These are phyloP conservation scores for Cladosporium halotolerans DNA, from an alignment of 2,329 filamentous ascomycete genomes.

Conservation along the genomic window DNA sequence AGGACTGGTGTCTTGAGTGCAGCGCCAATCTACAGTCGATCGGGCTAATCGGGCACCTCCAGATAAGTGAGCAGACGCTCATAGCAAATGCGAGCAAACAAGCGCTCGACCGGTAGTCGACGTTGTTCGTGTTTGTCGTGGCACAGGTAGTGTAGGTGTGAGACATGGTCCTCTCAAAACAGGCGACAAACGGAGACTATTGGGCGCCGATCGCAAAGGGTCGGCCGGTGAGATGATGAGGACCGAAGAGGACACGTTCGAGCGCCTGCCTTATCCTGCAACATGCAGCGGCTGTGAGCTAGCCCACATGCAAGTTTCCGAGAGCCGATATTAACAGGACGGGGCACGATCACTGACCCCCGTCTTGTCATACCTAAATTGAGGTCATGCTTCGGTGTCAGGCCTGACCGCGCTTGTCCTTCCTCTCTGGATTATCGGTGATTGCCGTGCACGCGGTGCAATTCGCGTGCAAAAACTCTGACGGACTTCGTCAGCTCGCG, in stretches of 20 bases:
- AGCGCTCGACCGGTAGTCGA: not conserved
- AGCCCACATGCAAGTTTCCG: conserved; percentile 8
- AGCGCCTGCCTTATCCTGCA: not conserved
- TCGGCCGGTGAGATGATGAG: not conserved
- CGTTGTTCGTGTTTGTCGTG: conserved; percentile 6
- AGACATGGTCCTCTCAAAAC: not conserved
- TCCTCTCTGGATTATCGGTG: too few species aligned
- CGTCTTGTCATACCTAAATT: not conserved
- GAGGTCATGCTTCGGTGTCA: not conserved
- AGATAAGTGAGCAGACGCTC: not conserved
- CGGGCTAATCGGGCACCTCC: not conserved
- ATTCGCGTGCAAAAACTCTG: too few species aligned
- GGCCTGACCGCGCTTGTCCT: too few species aligned
- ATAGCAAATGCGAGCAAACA: conserved; percentile 1
- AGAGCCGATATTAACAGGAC: conserved; percentile 1
- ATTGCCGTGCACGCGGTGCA: too few species aligned
- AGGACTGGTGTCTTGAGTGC: not conserved
- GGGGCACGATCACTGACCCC: not conserved
- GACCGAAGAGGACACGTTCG: not conserved
- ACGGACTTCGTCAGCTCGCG: too few species aligned
- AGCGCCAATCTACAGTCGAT: not conserved
- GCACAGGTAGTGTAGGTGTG: not conserved
- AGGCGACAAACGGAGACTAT: not conserved
- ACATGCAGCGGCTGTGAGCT: not conserved
- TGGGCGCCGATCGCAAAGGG: not conserved